These are phyloP conservation scores for Clohesyomyces aquaticus DNA, from an alignment of 495 filamentous ascomycete species.

Conservation along the genomic window DNA sequence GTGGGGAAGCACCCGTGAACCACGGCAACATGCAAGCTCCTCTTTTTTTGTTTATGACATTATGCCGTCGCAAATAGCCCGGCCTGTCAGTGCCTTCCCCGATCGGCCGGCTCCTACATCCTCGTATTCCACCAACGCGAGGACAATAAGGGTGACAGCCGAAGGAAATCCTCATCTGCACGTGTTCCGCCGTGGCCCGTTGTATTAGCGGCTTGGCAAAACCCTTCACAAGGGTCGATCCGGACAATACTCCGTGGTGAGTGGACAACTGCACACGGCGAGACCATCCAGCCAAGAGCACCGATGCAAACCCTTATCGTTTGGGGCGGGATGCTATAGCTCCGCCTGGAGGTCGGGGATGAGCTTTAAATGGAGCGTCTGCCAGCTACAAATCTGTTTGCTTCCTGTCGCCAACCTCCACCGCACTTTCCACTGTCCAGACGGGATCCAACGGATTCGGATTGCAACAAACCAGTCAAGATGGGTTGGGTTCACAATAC, in stretches of 20 bases:
- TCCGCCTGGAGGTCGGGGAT: conserved; percentile 1
- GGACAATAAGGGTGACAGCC: conserved; percentile 7
- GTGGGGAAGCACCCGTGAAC: background rate
- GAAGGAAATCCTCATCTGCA: background rate
- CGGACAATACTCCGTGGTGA: background rate
- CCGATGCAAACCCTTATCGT: conserved; percentile 33
- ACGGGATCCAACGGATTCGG: no score
- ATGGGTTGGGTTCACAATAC: conserved; percentile 57
- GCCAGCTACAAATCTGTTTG: background rate
- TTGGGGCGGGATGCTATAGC: conserved; percentile 24
- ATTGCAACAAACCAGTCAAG: conserved; percentile 1
- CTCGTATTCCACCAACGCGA: conserved; percentile 6
- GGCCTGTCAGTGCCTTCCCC: conserved; percentile 8
- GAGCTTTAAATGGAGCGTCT: conserved; percentile 13
- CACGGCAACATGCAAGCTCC: background rate
- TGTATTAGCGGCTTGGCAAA: background rate
- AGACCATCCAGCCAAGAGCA: conserved; percentile 22
- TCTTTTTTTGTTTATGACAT: background rate
- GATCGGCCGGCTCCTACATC: background rate
- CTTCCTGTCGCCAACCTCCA: background rate
- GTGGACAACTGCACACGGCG: conserved; percentile 15
- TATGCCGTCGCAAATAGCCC: conserved; percentile 18
- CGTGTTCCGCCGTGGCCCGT: background rate
- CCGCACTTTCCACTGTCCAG: background rate
- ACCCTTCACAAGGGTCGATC: background rate